Base-by-base conservation (phyloP, 1,284 basidiomycete genomes). In the Pisolithus thermaeus region DNA sequence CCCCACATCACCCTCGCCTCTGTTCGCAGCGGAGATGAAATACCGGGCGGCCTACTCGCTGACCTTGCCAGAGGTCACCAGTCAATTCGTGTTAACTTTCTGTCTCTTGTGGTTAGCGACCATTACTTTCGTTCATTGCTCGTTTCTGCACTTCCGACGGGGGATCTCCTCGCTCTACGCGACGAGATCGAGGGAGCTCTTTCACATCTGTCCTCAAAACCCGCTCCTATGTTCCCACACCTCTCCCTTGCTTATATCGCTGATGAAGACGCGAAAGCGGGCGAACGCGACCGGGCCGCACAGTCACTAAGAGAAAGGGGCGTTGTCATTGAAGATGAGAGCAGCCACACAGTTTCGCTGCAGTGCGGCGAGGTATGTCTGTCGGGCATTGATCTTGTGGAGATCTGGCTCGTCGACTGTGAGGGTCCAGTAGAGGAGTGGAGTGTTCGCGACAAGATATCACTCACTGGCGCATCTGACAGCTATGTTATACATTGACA, bases 71-170 rank as follows among this genome's bases (percentile, higher is more conserved):
- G 57, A 9, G 55, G 58, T 23, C 69, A 71, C 40, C 55, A 53
- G 4, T 58, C 67, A 12, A 57, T 66, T 40, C 52, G 50, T 18
- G 58, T 47, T 35, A 56, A 64, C n/a, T 87, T 89, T 63, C 63
- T 71, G 52, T 73, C 75, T 0, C 68, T 88, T 46, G 71, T 75
- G 14, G 72, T 79, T 4, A 80, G 83, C 39, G 67, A 74, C 39
- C 76, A 78, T 59, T 90, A 82, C 66, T 87, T 81, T 63, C 79
- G 82, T 59, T 87, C 85, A 1, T 80, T 88, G n/a, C 81, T 80
- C 62, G 64, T 83, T 55, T 69, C 75, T 2, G 69, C 84, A 58
- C 59, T 67, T 32, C 73, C 68, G 6, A 73, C 77, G 2, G 58
- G 61, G 1, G 76, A 70, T 23, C 69, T 90, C 22, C 55, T 63